Evolutionary conservation across 2,329 filamentous ascomycete genomes (phyloP), one percentile per base, ranked within the genome.

Genomic region (Botrytis elliptica): DNA sequence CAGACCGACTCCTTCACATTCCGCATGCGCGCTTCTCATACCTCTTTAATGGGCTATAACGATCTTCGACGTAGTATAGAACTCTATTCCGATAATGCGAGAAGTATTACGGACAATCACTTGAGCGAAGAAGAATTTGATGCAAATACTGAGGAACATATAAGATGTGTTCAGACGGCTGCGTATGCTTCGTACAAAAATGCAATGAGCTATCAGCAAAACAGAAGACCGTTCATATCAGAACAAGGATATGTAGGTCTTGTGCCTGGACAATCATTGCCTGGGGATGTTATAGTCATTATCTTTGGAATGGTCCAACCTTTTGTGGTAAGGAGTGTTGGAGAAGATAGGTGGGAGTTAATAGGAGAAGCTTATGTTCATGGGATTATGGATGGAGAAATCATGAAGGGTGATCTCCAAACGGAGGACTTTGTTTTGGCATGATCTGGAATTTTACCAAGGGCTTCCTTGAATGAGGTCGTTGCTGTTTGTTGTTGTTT

Each of bases 181-280:
- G 67, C 59, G 60, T 65, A 72, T 46, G 22, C 20, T n/a, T 66
- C 64, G 20, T 70, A 74, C 46, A 42, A 72, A 62, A 33, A 64
- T 9, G 49, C 74, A 14, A 72, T 72, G 72, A n/a, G 40, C 3
- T 66, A 64, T 60, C 60, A 69, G 65, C 49, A 72, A 16, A 70
- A 75, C 29, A n/a, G 65, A 40, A 70, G 69, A 42, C 64, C 72
- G 1, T 72, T 71, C 14, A 69, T 75, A 49, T 73, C 73, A 5
- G 38, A 44, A 14, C 66, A 76, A 25, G 75, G 74, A 62, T 73
- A 73, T 59, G 44, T 75, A 46, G 74, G 75, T 3, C 67, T 74
- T 33, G 62, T 55, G 16, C 71, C 72, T 42, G 62, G 49, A 2
- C 49, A 68, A 40, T 63, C 72, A 7, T 16, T 20, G 9, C 29